These are phyloP conservation scores for Prunus persica DNA, from an alignment of 306 rosid genomes.

Conservation along the genomic window DNA sequence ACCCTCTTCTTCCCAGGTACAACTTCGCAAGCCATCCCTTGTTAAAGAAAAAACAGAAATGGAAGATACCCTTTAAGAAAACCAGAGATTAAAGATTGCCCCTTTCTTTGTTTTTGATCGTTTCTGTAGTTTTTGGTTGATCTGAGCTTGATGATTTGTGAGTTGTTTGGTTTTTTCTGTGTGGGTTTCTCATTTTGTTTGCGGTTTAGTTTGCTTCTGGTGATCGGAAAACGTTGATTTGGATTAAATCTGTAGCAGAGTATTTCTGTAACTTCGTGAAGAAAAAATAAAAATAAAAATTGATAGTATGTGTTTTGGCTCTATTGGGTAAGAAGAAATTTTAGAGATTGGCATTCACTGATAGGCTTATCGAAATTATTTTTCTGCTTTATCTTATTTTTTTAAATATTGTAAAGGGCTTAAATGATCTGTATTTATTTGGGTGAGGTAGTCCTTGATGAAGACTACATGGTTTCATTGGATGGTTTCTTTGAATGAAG, in stretches of 20 bases:
- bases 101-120: neutral
- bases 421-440: neutral
- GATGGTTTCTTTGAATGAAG: conserved; percentile 1
- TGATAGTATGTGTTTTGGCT: neutral
- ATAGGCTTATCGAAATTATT: neutral
- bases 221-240: neutral
- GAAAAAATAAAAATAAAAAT: neutral
- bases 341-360: conserved; percentile 2
- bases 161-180: neutral
- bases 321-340: neutral
- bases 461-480: neutral
- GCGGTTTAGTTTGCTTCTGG: neutral
- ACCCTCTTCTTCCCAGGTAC: conserved; percentile 88
- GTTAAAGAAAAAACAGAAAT: neutral
- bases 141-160: conserved; percentile 2
- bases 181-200: neutral
- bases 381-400: neutral
- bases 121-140: neutral
- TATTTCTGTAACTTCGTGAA: neutral
- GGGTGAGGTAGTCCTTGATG: neutral
- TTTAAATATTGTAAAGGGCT: neutral
- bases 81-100: neutral
- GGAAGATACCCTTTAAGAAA: neutral
- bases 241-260: neutral
- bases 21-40: neutral